Evolutionary conservation across 2,329 filamentous ascomycete species (phyloP).

Genomic region (Zasmidium angulare): DNA sequence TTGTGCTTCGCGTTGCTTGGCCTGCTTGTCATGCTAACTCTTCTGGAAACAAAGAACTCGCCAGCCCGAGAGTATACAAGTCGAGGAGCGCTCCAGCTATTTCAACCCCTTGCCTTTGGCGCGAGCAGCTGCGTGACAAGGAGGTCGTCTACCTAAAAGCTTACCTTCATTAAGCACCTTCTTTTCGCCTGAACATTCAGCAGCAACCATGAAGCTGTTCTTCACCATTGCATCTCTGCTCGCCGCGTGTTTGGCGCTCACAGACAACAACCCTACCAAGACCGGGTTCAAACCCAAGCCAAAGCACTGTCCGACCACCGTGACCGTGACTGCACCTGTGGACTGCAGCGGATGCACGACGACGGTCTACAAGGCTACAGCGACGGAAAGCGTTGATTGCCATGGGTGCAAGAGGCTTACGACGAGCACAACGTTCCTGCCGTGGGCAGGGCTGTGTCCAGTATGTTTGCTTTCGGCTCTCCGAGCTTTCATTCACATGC

Average conservation of each 20-base stretch:
- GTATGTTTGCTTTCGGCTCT: not conserved
- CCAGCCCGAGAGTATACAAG: not conserved
- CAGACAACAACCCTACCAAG: not conserved
- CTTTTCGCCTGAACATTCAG: not conserved
- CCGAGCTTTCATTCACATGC: not conserved
- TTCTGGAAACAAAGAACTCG: not conserved
- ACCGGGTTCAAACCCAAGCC: not conserved
- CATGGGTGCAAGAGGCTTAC: slow-evolving; percentile 15
- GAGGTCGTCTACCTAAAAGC: not conserved
- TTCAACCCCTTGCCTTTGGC: too few relatives aligned
- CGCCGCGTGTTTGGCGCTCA: not conserved
- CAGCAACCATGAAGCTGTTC: slow-evolving; percentile 1
- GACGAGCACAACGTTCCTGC: slow-evolving; percentile 11
- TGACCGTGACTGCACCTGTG: slow-evolving; percentile 7
- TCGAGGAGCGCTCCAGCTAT: too few relatives aligned
- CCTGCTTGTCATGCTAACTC: not conserved
- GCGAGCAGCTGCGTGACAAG: too few relatives aligned
- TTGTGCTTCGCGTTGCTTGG: not conserved
- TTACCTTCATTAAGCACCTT: not conserved
- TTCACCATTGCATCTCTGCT: not conserved
- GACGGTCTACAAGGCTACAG: slow-evolving; percentile 11
- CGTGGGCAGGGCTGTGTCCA: slow-evolving; percentile 12
- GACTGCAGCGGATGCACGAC: slow-evolving; percentile 13
- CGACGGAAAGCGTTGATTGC: slow-evolving; percentile 15
- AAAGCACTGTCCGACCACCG: slow-evolving; percentile 13